Evolutionary conservation across 1,284 basidiomycete species (phyloP).

Genomic region (Peniophora sp.): DNA sequence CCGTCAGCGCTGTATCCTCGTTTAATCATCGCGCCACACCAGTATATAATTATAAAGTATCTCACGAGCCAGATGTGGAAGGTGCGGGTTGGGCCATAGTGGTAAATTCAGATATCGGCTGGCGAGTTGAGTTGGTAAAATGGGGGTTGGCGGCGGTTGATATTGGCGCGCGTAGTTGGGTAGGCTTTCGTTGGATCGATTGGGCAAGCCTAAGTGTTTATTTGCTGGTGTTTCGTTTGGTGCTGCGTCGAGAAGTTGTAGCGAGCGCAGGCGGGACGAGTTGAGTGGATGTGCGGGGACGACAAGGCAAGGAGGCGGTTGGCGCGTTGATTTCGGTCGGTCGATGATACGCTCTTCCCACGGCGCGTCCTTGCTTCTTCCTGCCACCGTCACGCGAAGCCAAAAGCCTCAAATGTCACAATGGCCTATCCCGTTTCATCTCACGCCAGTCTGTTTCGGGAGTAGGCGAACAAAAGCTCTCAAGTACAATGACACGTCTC

Average conservation of each 20-base stretch:
- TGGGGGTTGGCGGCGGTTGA: not conserved
- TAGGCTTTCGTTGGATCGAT: not conserved
- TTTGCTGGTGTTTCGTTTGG: not conserved
- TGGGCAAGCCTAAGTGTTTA: not conserved
- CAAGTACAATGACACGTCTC: too few species aligned
- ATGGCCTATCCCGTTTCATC: too few species aligned
- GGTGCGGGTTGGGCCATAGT: slow-evolving; percentile 25
- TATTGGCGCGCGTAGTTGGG: not conserved
- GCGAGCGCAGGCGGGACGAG: slow-evolving; percentile 1
- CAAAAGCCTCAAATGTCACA: too few species aligned
- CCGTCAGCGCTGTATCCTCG: slow-evolving; percentile 19
- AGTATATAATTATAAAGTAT: slow-evolving; percentile 5
- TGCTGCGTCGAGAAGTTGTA: not conserved
- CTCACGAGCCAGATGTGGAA: slow-evolving; percentile 27
- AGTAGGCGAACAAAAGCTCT: too few species aligned
- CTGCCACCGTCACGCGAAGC: not conserved
- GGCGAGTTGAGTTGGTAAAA: not conserved
- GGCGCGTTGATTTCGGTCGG: slow-evolving; percentile 9
- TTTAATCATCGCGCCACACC: slow-evolving; percentile 5
- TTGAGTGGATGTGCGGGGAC: slow-evolving; percentile 1
- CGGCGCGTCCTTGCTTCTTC: slow-evolving; percentile 3
- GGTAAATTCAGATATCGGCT: not conserved
- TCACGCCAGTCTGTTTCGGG: too few species aligned
- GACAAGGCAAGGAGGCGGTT: slow-evolving; percentile 2
- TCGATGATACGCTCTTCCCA: slow-evolving; percentile 1